Base-by-base conservation (phyloP, 1,284 basidiomycete species). In the Boletus semigastroideus region DNA sequence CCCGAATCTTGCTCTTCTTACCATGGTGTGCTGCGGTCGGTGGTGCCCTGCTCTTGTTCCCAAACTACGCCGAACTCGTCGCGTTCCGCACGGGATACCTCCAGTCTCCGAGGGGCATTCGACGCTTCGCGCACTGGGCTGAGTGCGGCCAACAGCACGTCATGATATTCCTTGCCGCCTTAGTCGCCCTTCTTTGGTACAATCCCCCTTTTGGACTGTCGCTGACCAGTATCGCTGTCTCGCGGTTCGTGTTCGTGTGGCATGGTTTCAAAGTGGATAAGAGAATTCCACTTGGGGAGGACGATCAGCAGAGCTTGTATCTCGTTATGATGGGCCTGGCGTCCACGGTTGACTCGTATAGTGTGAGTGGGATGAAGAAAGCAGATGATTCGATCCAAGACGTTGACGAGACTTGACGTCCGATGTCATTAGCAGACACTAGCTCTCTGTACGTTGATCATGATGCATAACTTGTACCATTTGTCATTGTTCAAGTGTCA, bases 1-100 rank as follows among this genome's bases (percentile, higher is more conserved):
- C 68, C 27, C 64, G 62, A 4, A 14, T 70, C 16, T 31, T 72
- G 17, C 61, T 73, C 44, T 78, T 80, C 62, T 45, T 78, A 9
- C 78, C 78, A 13, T 80, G 78, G 78, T 78, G 76, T 48, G 60
- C 70, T 30, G 65, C 68, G 27, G 77, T 79, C 38, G 78, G 78
- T 41, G 75, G 69, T 6, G 60, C 72, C 22, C 67, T 79, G 45
- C 53, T 77, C 14, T 59, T 78, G 37, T 73, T 65, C 46, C 78
- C 78, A 2, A 54, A 58, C 19, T 55, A 70, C 47, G 64, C 76
- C 39, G 74, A 75, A 31, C 38, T 48, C 36, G 59, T 79, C 53
- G 63, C 73, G 5, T 79, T 79, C 57, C 51, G 59, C 20, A 41
- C 69, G 3, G 76, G 77, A 19, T 76, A 74, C 57, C 47, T 75